Percentiles rank a stretch among this genome's conserved stretches.
These are phyloP conservation scores for Pestalotiopsis sp. DNA, from an alignment of 2,329 filamentous ascomycete genomes.

Conservation along the genomic window DNA sequence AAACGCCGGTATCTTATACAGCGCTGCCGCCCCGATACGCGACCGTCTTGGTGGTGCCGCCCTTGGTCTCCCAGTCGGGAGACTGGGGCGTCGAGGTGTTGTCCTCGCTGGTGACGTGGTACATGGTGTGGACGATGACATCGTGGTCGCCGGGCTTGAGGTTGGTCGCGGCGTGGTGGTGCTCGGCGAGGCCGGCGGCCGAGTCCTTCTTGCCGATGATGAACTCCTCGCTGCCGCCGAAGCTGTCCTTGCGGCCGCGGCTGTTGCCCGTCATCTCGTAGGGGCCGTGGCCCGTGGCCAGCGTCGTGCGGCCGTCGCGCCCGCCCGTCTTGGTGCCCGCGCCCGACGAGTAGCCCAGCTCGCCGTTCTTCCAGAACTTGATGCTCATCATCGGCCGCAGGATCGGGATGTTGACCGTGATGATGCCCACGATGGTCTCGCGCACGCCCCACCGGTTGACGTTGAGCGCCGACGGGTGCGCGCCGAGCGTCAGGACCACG, in stretches of 20 bases:
- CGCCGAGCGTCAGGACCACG: slow-evolving; percentile 31
- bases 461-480: slow-evolving; percentile 30
- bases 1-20: neutral
- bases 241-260: slow-evolving; percentile 5
- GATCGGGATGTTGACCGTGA: slow-evolving; percentile 38
- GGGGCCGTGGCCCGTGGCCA: neutral
- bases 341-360: neutral
- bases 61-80: neutral
- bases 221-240: slow-evolving; percentile 13
- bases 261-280: slow-evolving; percentile 15
- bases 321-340: slow-evolving; percentile 7
- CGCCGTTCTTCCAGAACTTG: slow-evolving; percentile 28
- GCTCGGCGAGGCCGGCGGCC: neutral
- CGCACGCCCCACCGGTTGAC: slow-evolving; percentile 41
- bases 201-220: slow-evolving; percentile 10
- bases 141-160: neutral
- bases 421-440: slow-evolving; percentile 37
- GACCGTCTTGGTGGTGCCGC: neutral
- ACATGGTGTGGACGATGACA: slow-evolving; percentile 2
- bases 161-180: neutral
- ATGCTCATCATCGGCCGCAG: slow-evolving; percentile 30
- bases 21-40: slow-evolving; percentile 1
- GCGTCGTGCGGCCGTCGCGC: neutral
- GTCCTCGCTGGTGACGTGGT: slow-evolving; percentile 8
- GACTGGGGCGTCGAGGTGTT: too few species aligned